Percentiles rank a stretch among this genome's conserved stretches.
phyloP scores from a whole-genome alignment of 176 grass and related monocot species.

The Phragmites australis region DNA sequence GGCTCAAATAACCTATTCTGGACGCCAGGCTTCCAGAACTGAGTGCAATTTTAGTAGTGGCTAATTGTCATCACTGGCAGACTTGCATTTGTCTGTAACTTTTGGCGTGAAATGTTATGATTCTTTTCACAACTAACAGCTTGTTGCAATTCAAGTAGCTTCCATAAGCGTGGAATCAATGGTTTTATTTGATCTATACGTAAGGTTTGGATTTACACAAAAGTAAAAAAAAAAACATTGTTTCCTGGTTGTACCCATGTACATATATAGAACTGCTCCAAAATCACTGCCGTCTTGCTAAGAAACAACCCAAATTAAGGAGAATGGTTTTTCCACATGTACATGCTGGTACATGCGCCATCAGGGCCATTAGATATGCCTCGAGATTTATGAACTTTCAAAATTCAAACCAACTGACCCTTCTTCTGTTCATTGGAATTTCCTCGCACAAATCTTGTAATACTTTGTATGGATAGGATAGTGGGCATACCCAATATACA shows the following conservation, averaged over 20 bases:
- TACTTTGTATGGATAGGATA: background rate
- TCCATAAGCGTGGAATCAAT: too few species aligned
- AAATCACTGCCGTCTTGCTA: background rate
- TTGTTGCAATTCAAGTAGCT: too few species aligned
- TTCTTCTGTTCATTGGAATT: too few species aligned
- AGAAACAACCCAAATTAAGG: conserved; percentile 11
- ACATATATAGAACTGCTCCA: background rate
- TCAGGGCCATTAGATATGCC: background rate
- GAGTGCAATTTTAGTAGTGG: background rate
- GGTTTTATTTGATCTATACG: too few species aligned
- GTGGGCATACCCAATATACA: background rate
- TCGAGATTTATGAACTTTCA: background rate
- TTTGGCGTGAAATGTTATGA: background rate
- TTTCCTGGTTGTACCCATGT: background rate
- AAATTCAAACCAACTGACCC: background rate
- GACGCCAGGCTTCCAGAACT: background rate
- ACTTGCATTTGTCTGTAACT: background rate
- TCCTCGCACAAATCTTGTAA: background rate
- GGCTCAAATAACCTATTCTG: background rate
- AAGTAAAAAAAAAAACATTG: background rate
- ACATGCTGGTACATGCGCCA: too few species aligned
- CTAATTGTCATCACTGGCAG: background rate
- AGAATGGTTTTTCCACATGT: too few species aligned
- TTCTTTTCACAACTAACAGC: background rate
- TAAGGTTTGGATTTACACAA: background rate